A percentile compares a stretch with the other conserved stretches of the same genome.
Conservation (phyloP, 2,329 filamentous ascomycete genomes). For the Drechslerella stenobrocha region DNA sequence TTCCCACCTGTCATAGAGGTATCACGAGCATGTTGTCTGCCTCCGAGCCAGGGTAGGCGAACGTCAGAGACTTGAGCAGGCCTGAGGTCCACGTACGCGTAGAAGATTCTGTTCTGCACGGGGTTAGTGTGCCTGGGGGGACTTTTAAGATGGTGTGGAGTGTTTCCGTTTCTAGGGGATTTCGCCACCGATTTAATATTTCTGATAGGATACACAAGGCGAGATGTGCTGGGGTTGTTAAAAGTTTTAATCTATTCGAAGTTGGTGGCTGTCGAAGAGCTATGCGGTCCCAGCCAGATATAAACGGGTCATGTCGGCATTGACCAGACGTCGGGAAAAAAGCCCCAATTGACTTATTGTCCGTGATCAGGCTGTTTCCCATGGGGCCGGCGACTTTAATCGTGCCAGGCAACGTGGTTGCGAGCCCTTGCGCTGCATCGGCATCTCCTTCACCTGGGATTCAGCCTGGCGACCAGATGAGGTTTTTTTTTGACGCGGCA, state of each 20-base stretch:
- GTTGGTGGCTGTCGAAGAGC: slow-evolving; percentile 34
- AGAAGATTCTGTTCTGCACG: background rate
- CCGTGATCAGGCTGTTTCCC: background rate
- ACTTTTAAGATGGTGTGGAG: slow-evolving; percentile 1
- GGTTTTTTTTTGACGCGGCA: background rate
- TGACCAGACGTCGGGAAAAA: slow-evolving; percentile 1
- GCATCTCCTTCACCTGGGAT: slow-evolving; percentile 2
- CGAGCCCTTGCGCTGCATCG: background rate
- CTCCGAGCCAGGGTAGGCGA: slow-evolving; percentile 2
- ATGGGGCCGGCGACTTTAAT: background rate
- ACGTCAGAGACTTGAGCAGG: background rate
- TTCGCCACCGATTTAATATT: slow-evolving; percentile 22
- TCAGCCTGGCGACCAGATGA: slow-evolving; percentile 2
- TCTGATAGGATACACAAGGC: slow-evolving; percentile 5
- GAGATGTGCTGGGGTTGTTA: slow-evolving; percentile 6
- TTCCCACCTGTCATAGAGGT: background rate
- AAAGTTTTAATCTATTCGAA: slow-evolving; percentile 43
- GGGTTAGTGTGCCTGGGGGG: background rate
- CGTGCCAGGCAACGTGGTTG: background rate
- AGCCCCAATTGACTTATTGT: background rate
- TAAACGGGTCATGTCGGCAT: background rate
- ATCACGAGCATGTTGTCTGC: background rate
- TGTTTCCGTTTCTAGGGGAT: background rate
- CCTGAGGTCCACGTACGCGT: background rate
- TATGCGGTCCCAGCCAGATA: slow-evolving; percentile 3